phyloP scores from a whole-genome alignment of 768 basidiomycete genomes.

The Collybiopsis luxurians region DNA sequence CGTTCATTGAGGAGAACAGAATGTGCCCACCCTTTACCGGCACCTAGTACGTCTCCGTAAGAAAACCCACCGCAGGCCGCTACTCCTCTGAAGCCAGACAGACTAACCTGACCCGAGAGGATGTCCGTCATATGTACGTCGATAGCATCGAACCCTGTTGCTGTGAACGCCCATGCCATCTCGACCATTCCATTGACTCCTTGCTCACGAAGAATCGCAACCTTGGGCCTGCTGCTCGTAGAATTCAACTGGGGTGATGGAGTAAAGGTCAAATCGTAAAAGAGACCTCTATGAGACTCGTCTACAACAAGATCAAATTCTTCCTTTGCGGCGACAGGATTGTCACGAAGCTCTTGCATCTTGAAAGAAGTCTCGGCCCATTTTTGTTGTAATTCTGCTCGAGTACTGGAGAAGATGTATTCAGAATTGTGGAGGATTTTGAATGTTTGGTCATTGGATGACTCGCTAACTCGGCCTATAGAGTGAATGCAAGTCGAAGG shows the following conservation, averaged over 20 bases:
- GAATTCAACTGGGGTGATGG: conserved; percentile 30
- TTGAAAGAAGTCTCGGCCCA: conserved; percentile 96
- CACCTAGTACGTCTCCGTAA: conserved; percentile 96
- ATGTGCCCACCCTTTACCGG: conserved; percentile 97
- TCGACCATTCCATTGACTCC: conserved; percentile 98
- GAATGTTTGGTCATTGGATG: conserved; percentile 58
- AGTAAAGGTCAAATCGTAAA: conserved; percentile 70
- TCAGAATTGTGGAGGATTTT: conserved; percentile 49
- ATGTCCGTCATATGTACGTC: conserved; percentile 99
- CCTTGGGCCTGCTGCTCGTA: conserved; percentile 63
- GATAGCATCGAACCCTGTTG: conserved; percentile 90
- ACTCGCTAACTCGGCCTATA: conserved; percentile 65
- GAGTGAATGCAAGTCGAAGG: conserved; percentile 73
- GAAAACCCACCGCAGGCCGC: conserved; percentile 99
- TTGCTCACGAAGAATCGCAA: conserved; percentile 96
- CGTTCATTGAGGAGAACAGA: conserved; percentile 83
- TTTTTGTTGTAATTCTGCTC: conserved; percentile 69
- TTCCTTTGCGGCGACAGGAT: conserved; percentile 70
- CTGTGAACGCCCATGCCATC: conserved; percentile 97
- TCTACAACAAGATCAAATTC: conserved; percentile 80
- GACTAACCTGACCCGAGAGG: conserved; percentile 61
- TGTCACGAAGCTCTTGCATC: conserved; percentile 90
- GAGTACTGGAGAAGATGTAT: conserved; percentile 62
- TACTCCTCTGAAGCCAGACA: conserved; percentile 77
- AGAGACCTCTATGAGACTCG: conserved; percentile 55